Percentiles rank a stretch among this genome's conserved stretches.
Evolutionary conservation across 805 yeast species (phyloP).

Genomic region (Clavispora carvajalis): DNA sequence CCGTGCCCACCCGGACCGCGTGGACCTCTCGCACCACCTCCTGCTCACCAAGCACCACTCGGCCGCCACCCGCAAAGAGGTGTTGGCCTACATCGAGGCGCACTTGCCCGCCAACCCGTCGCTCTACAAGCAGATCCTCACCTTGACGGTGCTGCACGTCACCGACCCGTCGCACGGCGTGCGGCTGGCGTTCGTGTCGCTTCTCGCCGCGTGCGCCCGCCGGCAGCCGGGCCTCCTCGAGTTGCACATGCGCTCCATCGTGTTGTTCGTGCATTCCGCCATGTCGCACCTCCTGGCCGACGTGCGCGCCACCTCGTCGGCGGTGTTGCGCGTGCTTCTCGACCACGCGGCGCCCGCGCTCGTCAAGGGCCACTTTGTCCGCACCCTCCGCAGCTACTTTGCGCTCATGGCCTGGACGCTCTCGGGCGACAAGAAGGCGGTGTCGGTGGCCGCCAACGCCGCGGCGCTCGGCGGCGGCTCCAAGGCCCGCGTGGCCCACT

Average conservation of each 20-base stretch:
- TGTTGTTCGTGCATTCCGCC: conserved; percentile 79
- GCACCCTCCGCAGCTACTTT: conserved; percentile 62
- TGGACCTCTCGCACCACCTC: conserved; percentile 55
- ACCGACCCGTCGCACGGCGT: conserved; percentile 65
- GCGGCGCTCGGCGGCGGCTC: conserved; percentile 28
- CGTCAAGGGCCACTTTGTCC: conserved; percentile 60
- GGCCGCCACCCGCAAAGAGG: conserved; percentile 64
- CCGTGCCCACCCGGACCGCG: conserved; percentile 24
- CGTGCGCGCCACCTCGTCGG: conserved; percentile 70
- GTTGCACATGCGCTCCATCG: conserved; percentile 52
- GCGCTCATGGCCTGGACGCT: conserved; percentile 73
- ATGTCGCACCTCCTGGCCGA: conserved; percentile 87
- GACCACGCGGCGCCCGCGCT: conserved; percentile 49
- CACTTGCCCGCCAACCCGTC: conserved; percentile 50
- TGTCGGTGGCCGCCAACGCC: conserved; percentile 31
- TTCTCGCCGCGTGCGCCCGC: conserved; percentile 44
- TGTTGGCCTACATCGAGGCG: conserved; percentile 47
- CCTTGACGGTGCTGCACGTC: conserved; percentile 55
- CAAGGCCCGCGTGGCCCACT: conserved; percentile 37
- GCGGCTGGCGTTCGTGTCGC: conserved; percentile 47
- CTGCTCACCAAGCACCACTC: conserved; percentile 73
- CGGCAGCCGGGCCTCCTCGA: conserved; percentile 52
- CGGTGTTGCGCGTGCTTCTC: conserved; percentile 58
- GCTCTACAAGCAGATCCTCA: conserved; percentile 51
- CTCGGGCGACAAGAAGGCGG: conserved; percentile 30